Evolutionary conservation across 352 stramenopile genomes (phyloP), one percentile per base, ranked within the genome.

Genomic region (Pilasporangium apinafurcum): DNA sequence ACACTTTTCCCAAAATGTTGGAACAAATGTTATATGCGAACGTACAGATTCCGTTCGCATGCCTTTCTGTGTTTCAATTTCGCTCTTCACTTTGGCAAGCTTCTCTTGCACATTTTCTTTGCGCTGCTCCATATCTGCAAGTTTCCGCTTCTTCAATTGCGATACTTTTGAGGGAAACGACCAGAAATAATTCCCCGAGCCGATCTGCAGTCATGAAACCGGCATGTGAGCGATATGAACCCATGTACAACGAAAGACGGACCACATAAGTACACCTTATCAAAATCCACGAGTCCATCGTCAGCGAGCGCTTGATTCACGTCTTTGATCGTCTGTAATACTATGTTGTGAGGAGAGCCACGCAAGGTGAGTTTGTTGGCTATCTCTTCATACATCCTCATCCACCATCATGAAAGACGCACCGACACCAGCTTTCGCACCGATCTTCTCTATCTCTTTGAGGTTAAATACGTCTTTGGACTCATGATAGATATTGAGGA

Each of bases 101-200:
- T 83, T 80, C 5, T 59, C 61, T 20, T 66, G 35, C 24, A 62
- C 17, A 17, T 35, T 33, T 18, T 57, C 16, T 45, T 75, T 69
- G 39, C 64, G 68, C 39, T 85, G 62, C 48, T 88, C 59, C 17
- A 92, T 29, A 20, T 92, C 76, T 17, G 35, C 50, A 21, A 92
- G 58, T 33, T 89, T 92, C 25, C 74, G 72, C 57, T 89, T 92
- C 24, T 73, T 66, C 27, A 83, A 72, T 57, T 91, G 75, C 34
- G 78, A 86, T 8, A 84, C 25, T 52, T 91, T 92, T 53, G 73
- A 88, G 37, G 78, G 81, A 47, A 91, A 92, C 14, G 81, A 92
- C 81, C 81, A 92, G 47, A 92, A 92, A 68, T 92, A 92, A 46
- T 92, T 92, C 14, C 73, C 81, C 20, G 81, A 89, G 14, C 81